These are phyloP conservation scores for Wakefieldia striispora DNA, from an alignment of 768 basidiomycete species.

Conservation along the genomic window DNA sequence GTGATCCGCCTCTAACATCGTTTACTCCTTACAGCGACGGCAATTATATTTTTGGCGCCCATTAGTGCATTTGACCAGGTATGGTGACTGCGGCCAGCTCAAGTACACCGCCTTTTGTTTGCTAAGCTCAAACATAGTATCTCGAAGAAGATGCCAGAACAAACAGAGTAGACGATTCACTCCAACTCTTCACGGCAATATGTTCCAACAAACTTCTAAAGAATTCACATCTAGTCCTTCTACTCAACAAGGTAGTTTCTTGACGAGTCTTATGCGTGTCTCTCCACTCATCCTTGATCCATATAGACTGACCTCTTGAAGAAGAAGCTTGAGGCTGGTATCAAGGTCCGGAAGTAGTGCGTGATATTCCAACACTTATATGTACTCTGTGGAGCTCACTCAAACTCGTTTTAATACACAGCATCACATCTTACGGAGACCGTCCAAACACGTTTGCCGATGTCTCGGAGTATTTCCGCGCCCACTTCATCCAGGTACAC, in stretches of 20 bases:
- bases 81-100: conserved; percentile 13
- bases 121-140: conserved; percentile 45
- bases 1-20: conserved; percentile 6
- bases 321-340: conserved; percentile 66
- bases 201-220: conserved; percentile 74
- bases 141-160: conserved; percentile 78
- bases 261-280: conserved; percentile 2
- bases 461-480: conserved; percentile 77
- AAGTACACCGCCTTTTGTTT: conserved; percentile 11
- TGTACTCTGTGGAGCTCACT: neutral
- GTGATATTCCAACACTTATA: conserved; percentile 29
- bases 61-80: conserved; percentile 88
- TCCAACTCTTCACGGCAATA: conserved; percentile 73
- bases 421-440: conserved; percentile 76
- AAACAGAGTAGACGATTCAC: conserved; percentile 79
- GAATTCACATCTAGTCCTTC: conserved; percentile 68
- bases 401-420: conserved; percentile 22
- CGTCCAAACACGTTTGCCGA: conserved; percentile 68
- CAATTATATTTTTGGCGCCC: conserved; percentile 84
- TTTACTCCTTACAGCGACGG: conserved; percentile 51
- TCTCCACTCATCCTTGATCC: conserved; percentile 8
- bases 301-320: conserved; percentile 66
- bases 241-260: conserved; percentile 69
- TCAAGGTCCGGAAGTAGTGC: conserved; percentile 74
- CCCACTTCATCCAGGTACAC: conserved; percentile 80